Base-by-base conservation (phyloP, 106 monocot species). In the Platanthera zijinensis region DNA sequence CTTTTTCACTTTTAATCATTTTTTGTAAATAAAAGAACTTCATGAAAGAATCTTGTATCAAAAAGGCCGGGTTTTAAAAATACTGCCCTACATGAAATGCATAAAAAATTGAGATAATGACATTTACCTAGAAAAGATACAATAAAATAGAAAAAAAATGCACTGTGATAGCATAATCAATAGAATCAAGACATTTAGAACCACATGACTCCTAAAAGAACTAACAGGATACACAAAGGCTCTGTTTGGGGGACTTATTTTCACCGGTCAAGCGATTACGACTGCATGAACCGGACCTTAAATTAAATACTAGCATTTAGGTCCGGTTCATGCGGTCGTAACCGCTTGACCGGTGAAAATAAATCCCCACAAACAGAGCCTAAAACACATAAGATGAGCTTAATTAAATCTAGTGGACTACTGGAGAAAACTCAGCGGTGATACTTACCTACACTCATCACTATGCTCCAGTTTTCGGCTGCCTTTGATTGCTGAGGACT, bases 401-500 rank as follows among this genome's bases (percentile, higher is more conserved):
- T 39, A 39, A 17, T 70, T 70, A 51, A 72, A 22, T 19, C 21
- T 21, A 51, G 51, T 3, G 7, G 21, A 72, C 9, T 22, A 22
- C 10, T 8, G 22, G 51, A 51, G 18, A 25, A 39, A 50, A 11
- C 50, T 21, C 45, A 21, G 45, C 76, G 7, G 21, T 39, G 39
- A 39, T 39, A 39, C 62, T 70, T 86, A 89, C 93, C 74, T 86
- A n/a, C 87, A 70, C 53, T 92, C 93, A 75, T 83, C 80, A 6
- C 83, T 93, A 59, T 97, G 96, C 67, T 88, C 93, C 62, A 97
- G 66, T 71, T 93, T 97, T 21, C 93, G 80, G 62, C 93, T 97
- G 53, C 96, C 96, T 85, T 91, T 61, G 74, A 97, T 93, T 5
- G 87, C 96, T 11, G 96, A 97, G 67, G 62, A 72, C 64, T 91